Percentiles rank a stretch among this genome's conserved stretches.
These are phyloP conservation scores for Lepidium didymum DNA, from an alignment of 345 rosid species.

Conservation along the genomic window DNA sequence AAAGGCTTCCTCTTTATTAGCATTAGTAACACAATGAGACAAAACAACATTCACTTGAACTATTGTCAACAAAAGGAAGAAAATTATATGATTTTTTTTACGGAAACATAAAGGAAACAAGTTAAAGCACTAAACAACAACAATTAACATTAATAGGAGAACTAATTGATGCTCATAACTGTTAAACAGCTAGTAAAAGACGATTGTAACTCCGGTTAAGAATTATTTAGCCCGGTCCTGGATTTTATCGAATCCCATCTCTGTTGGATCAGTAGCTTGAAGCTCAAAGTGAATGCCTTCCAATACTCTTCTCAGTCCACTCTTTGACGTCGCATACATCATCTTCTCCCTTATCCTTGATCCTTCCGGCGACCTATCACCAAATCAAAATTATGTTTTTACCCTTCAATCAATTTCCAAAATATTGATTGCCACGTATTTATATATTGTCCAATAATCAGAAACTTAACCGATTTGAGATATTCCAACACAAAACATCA, in stretches of 20 bases:
- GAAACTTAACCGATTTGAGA: too few relatives aligned
- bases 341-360: slow-evolving; percentile 88
- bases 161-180: neutral
- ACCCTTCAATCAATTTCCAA: neutral
- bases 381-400: neutral
- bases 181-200: neutral
- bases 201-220: slow-evolving; percentile 16
- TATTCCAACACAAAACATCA: too few relatives aligned
- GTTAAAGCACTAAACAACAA: neutral
- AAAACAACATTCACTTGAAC: neutral
- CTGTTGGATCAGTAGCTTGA: slow-evolving; percentile 92
- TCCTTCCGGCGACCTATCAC: slow-evolving; percentile 64
- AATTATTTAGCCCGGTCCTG: slow-evolving; percentile 54
- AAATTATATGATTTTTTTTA: too few relatives aligned
- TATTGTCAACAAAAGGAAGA: slow-evolving; percentile 2
- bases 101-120: neutral
- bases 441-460: too few relatives aligned
- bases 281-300: slow-evolving; percentile 88
- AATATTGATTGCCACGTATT: too few relatives aligned
- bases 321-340: slow-evolving; percentile 85
- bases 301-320: slow-evolving; percentile 69
- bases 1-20: neutral
- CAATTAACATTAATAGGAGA: neutral
- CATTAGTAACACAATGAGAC: neutral
- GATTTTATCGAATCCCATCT: slow-evolving; percentile 92